Conservation (phyloP, 352 stramenopile species). For the Globisporangium nodosum region DNA sequence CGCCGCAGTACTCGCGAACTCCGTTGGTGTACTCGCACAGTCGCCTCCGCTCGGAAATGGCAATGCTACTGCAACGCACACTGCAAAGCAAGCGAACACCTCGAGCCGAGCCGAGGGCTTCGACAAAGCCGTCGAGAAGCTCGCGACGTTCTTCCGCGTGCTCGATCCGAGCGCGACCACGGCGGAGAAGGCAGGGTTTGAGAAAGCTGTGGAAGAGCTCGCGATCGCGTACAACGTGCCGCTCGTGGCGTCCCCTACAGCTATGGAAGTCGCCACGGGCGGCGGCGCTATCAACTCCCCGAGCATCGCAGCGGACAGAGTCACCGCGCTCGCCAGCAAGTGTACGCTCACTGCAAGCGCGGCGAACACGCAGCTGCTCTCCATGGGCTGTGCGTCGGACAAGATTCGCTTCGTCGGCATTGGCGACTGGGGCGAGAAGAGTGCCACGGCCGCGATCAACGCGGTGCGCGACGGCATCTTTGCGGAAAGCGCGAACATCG, state of each 20-base stretch:
- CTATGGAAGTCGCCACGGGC: slow-evolving; percentile 16
- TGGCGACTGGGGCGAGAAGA: slow-evolving; percentile 33
- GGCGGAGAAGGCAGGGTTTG: slow-evolving; percentile 12
- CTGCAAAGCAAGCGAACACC: not conserved
- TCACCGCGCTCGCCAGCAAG: slow-evolving; percentile 11
- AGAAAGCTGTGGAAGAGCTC: slow-evolving; percentile 19
- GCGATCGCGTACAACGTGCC: slow-evolving; percentile 24
- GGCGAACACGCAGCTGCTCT: slow-evolving; percentile 9
- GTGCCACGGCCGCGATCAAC: slow-evolving; percentile 18
- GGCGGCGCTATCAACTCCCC: slow-evolving; percentile 6
- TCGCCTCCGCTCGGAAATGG: not conserved
- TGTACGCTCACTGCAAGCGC: slow-evolving; percentile 21
- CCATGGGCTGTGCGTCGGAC: slow-evolving; percentile 13
- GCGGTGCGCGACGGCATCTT: slow-evolving; percentile 28
- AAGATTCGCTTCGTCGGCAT: slow-evolving; percentile 29
- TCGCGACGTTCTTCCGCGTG: slow-evolving; percentile 10
- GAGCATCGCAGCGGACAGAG: slow-evolving; percentile 2
- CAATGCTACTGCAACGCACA: not conserved
- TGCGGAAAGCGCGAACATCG: slow-evolving; percentile 17
- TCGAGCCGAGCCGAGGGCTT: slow-evolving; percentile 7
- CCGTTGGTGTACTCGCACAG: not conserved
- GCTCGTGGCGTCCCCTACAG: slow-evolving; percentile 17
- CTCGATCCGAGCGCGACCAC: slow-evolving; percentile 7
- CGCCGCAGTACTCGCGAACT: not conserved
- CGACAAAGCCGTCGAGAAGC: slow-evolving; percentile 12